Base-by-base conservation (phyloP, 2,329 filamentous ascomycete genomes). In the Lasiodiplodia theobromae region DNA sequence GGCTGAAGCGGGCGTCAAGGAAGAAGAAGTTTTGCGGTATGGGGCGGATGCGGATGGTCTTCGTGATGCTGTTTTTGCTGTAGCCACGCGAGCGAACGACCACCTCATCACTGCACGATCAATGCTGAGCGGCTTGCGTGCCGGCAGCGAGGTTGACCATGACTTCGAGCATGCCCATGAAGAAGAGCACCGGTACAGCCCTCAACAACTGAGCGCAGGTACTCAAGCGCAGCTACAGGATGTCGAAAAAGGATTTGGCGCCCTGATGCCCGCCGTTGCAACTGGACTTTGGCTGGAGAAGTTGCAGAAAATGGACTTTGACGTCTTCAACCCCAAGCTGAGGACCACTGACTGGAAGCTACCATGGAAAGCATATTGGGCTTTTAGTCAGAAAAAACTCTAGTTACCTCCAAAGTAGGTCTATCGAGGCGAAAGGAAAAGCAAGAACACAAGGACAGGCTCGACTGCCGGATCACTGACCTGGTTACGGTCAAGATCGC, bases 61-160 rank as follows among this genome's bases (percentile, higher is more conserved):
- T 21, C 89, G 92, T 70, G 95, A 99, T 79, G 95, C 94, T 3
- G 89, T 98, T 0, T 99, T 98, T 80, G 87, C 89, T 4, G 93
- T 99, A 16, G 96, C 96, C 0, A 99, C 96, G 0, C 88, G 95
- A 47, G 96, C 96, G 7, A 96, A 96, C 76, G 96, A 99, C 77
- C 96, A 99, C 80, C 84, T 99, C 40, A 97, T 97, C 73, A 98
- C 95, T 0, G 95, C 92, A 2, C 86, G 94, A 69, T 93, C 97
- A 78, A 97, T 99, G 94, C 80, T 98, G 70, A 90, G 89, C 75
- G 93, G 92, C 74, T 82, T 97, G 23, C 88, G 88, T 66, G 89
- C 88, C 4, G 93, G 94, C 1, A 82, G 91, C 73, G 89, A 89
- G 60, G 88, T 92, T 0, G 93, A 91, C 0, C 95, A 97, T 77